Percentiles rank a stretch among this genome's conserved stretches.
phyloP scores from a whole-genome alignment of 192 early-diverging fungal species.

The Coemansia sp. region DNA sequence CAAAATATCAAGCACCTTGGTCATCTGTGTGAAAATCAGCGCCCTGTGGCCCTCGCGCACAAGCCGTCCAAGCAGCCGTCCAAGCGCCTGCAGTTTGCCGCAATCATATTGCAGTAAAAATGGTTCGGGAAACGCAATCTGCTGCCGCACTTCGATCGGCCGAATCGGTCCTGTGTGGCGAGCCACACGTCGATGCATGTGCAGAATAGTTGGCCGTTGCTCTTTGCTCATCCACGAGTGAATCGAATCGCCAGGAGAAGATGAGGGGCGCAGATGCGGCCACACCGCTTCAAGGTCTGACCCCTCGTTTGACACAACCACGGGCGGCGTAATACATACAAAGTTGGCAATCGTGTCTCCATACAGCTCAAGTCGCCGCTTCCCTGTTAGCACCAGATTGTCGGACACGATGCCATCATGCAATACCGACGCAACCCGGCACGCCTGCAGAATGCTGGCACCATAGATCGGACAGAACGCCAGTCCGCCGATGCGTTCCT shows the following conservation, averaged over 20 bases:
- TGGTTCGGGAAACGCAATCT: constrained; percentile 83
- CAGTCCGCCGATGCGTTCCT: constrained; percentile 10
- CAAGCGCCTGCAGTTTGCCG: constrained; percentile 85
- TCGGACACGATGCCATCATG: constrained; percentile 41
- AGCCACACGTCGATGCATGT: constrained; percentile 31
- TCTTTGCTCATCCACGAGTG: constrained; percentile 4
- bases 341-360: constrained; percentile 18
- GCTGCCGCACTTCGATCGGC: constrained; percentile 60
- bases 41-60: constrained; percentile 90
- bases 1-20: constrained; percentile 90
- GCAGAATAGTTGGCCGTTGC: constrained; percentile 21
- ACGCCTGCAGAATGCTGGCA: constrained; percentile 13
- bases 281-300: constrained; percentile 23
- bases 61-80: constrained; percentile 76
- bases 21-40: constrained; percentile 96
- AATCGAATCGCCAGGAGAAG: background rate
- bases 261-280: constrained; percentile 20
- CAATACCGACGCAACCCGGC: constrained; percentile 3
- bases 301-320: constrained; percentile 22
- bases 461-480: constrained; percentile 20
- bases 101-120: constrained; percentile 83
- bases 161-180: constrained; percentile 58
- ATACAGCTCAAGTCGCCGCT: constrained; percentile 19
- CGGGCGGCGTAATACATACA: constrained; percentile 41
- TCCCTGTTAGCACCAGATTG: constrained; percentile 59